A percentile compares a stretch with the other conserved stretches of the same genome.
These are phyloP conservation scores for Saccharomycopsis fodiens DNA, from an alignment of 805 yeast genomes.

Conservation along the genomic window DNA sequence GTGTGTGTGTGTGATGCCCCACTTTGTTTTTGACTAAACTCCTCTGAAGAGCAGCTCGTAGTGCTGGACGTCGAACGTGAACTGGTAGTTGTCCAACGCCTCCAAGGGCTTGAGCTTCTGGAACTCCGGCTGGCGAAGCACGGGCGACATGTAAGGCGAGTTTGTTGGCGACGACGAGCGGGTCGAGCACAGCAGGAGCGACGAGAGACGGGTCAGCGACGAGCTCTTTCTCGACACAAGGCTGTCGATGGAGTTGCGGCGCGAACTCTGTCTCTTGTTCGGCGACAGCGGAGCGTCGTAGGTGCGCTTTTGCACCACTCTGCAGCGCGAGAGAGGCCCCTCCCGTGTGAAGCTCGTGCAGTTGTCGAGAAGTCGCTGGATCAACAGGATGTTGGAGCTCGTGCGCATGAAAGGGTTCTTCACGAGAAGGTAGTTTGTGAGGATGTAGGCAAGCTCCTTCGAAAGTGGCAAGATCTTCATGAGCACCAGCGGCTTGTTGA, in stretches of 20 bases:
- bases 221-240: neutral
- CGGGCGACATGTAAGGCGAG: neutral
- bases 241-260: conserved; percentile 1
- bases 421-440: conserved; percentile 27
- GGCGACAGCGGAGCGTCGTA: neutral
- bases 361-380: conserved; percentile 12
- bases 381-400: conserved; percentile 7
- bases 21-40: too few relatives aligned
- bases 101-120: neutral
- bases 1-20: too few relatives aligned
- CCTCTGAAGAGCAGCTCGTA: conserved; percentile 1
- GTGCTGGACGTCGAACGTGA: conserved; percentile 6
- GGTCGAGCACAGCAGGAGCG: neutral
- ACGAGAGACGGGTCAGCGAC: conserved; percentile 6
- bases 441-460: conserved; percentile 45
- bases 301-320: neutral
- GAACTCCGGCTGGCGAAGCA: neutral
- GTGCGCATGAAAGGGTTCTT: conserved; percentile 18
- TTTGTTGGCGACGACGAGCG: neutral
- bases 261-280: neutral
- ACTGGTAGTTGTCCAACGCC: conserved; percentile 8
- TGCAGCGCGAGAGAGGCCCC: conserved; percentile 10
- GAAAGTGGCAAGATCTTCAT: conserved; percentile 69
- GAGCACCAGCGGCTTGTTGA: conserved; percentile 47
- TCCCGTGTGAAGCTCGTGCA: conserved; percentile 17